phyloP scores from a whole-genome alignment of 208 protist species.

The Jaenimonas drosophilae region DNA sequence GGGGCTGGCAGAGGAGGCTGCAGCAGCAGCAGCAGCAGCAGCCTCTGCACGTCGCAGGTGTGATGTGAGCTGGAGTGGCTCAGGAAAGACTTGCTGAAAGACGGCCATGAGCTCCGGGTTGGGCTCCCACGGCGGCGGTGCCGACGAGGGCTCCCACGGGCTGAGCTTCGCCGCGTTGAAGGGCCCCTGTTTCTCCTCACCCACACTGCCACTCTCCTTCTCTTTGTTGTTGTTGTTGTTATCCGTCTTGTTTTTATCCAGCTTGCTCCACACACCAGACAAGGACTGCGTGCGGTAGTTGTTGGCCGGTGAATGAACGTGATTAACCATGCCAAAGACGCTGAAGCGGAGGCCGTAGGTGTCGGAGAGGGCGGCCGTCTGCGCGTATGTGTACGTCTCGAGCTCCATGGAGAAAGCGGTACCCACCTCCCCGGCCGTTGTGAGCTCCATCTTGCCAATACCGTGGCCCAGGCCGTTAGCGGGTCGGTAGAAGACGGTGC shows the following conservation, averaged over 20 bases:
- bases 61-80: conserved; percentile 35
- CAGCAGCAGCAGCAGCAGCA: background rate
- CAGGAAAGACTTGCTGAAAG: conserved; percentile 66
- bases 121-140: conserved; percentile 35
- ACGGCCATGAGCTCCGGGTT: conserved; percentile 41
- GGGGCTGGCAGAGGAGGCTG: background rate
- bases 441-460: conserved; percentile 51
- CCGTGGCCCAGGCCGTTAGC: conserved; percentile 82
- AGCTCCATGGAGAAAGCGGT: conserved; percentile 61
- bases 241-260: background rate
- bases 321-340: conserved; percentile 61
- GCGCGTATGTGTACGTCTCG: conserved; percentile 72
- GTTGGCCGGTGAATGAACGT: conserved; percentile 33
- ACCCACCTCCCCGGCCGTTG: conserved; percentile 19
- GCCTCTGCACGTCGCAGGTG: conserved; percentile 27
- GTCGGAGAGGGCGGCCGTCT: conserved; percentile 27
- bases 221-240: background rate
- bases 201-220: background rate
- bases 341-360: conserved; percentile 22
- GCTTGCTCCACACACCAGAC: conserved; percentile 36
- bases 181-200: conserved; percentile 16
- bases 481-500: conserved; percentile 75
- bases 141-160: conserved; percentile 28
- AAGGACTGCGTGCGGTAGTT: conserved; percentile 75
- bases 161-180: conserved; percentile 84